Evolutionary conservation across 768 basidiomycete species (phyloP), one percentile per base, ranked within the genome.

Genomic region (Lactifluus pinguis): DNA sequence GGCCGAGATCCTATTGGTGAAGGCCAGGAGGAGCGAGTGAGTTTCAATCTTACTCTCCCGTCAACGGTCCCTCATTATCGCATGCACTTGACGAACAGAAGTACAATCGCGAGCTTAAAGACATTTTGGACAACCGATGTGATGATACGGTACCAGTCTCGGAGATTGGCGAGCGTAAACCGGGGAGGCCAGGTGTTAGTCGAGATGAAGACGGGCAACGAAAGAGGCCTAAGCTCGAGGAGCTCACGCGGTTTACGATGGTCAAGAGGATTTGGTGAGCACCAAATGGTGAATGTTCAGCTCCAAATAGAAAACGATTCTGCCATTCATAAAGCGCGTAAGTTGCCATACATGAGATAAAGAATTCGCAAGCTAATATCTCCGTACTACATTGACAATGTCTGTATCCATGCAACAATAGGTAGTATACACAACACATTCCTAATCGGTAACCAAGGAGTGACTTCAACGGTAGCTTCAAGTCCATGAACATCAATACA

Each of bases 161-260:
- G 13, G 91, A 92, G 68, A 88, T 91, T 59, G 89, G 89, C 1
- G 89, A 90, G 71, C 68, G 67, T 42, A 68, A 59, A 64, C 55
- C 64, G 15, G 55, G 53, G 11, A 64, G 59, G 30, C 56, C 61
- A 32, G 64, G 61, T 41, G 65, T 60, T 49, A 41, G 41, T 29
- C 49, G 62, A 55, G 32, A 64, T 57, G 36, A 62, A 48, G 66
- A 55, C 34, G 67, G 64, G 15, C 65, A 68, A 58, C 82, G 77
- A 68, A 85, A 81, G 59, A 76, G 84, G 49, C 79, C 90, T 59
- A 82, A 83, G 60, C 72, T 98, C 53, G 93, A 97, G 70, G 92
- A 95, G 69, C 79, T 98, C 52, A 95, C 92, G 38, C 74, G 94
- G 57, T 98, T 89, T 76, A 95, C 93, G 19, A 98, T 98, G 94